Conservation (phyloP, 2,329 filamentous ascomycete species). For the Byssochlamys sp. region DNA sequence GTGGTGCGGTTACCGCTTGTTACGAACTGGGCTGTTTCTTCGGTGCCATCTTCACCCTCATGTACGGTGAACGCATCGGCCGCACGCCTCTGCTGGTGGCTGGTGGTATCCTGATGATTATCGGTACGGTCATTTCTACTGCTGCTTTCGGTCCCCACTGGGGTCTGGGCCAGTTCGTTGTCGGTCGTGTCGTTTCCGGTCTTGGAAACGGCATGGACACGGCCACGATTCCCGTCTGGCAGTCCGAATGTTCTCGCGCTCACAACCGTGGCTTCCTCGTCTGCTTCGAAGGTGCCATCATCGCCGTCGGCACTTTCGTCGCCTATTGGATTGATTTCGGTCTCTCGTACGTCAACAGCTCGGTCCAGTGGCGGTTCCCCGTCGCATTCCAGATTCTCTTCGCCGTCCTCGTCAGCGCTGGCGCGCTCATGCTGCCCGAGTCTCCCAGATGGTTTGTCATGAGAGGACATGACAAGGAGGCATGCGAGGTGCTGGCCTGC, state of each 20-base stretch:
- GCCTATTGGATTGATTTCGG: conserved; percentile 19
- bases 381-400: conserved; percentile 41
- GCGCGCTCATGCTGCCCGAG: conserved; percentile 28
- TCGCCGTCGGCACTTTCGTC: conserved; percentile 24
- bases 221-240: conserved; percentile 45
- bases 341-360: conserved; percentile 12
- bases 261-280: conserved; percentile 48
- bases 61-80: conserved; percentile 30
- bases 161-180: conserved; percentile 41
- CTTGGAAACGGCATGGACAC: conserved; percentile 50
- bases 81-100: conserved; percentile 47
- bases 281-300: conserved; percentile 42
- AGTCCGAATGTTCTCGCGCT: conserved; percentile 38
- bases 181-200: conserved; percentile 45
- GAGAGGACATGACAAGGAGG: conserved; percentile 40
- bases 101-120: conserved; percentile 39
- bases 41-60: conserved; percentile 28
- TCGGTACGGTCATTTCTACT: conserved; percentile 28
- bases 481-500: too few relatives aligned
- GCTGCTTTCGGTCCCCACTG: neutral
- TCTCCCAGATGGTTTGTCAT: conserved; percentile 33
- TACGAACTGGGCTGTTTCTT: conserved; percentile 39
- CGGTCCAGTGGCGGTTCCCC: conserved; percentile 37
- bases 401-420: conserved; percentile 30
- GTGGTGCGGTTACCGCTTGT: conserved; percentile 41